Percentiles rank a stretch among this genome's conserved stretches.
Evolutionary conservation across 2,329 filamentous ascomycete genomes (phyloP).

Genomic region (Aspergillus melleus): DNA sequence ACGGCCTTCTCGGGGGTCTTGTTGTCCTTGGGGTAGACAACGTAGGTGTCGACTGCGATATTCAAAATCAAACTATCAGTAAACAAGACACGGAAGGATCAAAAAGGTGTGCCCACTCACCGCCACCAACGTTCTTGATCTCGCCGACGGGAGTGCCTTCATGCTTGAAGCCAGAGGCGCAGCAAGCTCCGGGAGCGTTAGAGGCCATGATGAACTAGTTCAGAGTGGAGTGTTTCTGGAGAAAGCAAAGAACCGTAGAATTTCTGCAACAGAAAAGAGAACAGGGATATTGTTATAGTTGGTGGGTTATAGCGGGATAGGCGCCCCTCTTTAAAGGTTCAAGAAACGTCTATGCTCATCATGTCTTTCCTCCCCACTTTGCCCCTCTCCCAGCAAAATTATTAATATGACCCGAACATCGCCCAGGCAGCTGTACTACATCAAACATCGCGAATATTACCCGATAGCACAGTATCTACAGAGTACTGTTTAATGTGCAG

Average conservation of each 20-base stretch:
- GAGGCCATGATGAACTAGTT: constrained; percentile 48
- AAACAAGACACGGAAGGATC: not conserved
- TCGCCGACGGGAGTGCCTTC: constrained; percentile 51
- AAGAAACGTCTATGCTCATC: not conserved
- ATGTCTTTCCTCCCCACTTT: constrained; percentile 2
- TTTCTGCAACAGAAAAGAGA: not conserved
- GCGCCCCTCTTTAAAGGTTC: constrained; percentile 9
- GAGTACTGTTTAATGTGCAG: not conserved
- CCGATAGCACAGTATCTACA: not conserved
- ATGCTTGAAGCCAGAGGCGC: constrained; percentile 52
- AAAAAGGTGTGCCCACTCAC: constrained; percentile 29
- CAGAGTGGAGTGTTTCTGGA: not conserved
- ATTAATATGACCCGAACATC: not conserved
- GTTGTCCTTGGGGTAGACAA: constrained; percentile 54
- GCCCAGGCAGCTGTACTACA: not conserved
- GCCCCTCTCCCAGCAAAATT: not conserved
- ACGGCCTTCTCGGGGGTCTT: constrained; percentile 54
- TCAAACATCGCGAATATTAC: not conserved
- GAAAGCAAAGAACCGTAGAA: not conserved
- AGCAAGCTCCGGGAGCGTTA: constrained; percentile 51
- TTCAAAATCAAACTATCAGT: not conserved
- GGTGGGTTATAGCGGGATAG: not conserved
- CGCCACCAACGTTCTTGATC: constrained; percentile 47
- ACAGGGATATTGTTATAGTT: not conserved
- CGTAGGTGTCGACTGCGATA: constrained; percentile 57